Conservation (phyloP, 2,329 filamentous ascomycete species). For the Alternaria brassicicola region DNA sequence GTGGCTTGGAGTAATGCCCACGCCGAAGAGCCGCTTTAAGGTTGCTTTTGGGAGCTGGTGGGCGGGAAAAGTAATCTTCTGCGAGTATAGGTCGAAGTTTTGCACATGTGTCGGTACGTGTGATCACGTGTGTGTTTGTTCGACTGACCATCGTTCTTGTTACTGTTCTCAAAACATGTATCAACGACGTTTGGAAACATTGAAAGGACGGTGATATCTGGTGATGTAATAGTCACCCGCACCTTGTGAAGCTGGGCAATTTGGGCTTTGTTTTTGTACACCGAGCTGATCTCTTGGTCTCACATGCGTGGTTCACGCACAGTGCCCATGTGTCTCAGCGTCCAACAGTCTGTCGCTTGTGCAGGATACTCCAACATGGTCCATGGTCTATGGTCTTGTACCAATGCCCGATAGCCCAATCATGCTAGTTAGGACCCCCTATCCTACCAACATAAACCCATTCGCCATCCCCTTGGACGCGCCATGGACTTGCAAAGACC, state of each 20-base stretch:
- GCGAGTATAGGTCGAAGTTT: background rate
- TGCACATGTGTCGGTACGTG: background rate
- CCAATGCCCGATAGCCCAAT: background rate
- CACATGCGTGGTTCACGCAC: background rate
- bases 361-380: background rate
- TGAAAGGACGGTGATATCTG: background rate
- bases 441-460: constrained; percentile 21
- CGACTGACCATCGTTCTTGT: background rate
- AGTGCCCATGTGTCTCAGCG: background rate
- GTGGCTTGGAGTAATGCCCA: background rate
- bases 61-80: constrained; percentile 1
- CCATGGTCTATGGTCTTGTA: background rate
- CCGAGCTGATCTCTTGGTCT: background rate
- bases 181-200: background rate
- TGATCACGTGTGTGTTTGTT: background rate
- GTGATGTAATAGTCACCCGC: background rate
- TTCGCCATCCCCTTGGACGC: constrained; percentile 9
- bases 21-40: background rate
- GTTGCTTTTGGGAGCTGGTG: background rate
- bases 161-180: background rate
- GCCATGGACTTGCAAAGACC: constrained; percentile 23
- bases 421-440: background rate
- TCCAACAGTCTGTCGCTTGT: background rate
- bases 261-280: background rate
- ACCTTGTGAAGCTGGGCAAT: background rate